These are phyloP conservation scores for Pseudocercospora macadamiae DNA, from an alignment of 2,329 filamentous ascomycete genomes.

Conservation along the genomic window DNA sequence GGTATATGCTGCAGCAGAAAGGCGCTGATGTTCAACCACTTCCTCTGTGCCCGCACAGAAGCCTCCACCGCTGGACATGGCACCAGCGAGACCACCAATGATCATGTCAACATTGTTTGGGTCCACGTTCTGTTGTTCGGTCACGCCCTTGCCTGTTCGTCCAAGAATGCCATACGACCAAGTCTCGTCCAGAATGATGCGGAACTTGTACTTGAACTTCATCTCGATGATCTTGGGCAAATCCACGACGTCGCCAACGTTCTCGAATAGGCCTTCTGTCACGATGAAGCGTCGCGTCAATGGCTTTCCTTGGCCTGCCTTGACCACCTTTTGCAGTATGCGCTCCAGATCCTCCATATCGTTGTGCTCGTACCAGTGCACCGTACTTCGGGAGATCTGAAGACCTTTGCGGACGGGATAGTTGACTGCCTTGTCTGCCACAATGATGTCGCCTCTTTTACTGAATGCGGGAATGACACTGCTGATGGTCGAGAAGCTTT, in stretches of 20 bases:
- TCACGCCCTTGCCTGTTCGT: conserved; percentile 85
- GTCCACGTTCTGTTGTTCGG: conserved; percentile 96
- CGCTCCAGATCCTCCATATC: conserved; percentile 91
- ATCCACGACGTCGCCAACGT: conserved; percentile 80
- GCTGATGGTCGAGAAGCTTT: conserved; percentile 95
- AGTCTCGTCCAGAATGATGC: conserved; percentile 94
- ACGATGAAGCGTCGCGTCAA: conserved; percentile 93
- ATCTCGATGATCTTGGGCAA: conserved; percentile 89
- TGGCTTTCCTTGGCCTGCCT: conserved; percentile 86
- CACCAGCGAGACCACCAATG: conserved; percentile 85
- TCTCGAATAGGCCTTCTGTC: conserved; percentile 93
- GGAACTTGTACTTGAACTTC: conserved; percentile 96
- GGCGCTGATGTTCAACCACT: conserved; percentile 94
- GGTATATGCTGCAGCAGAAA: conserved; percentile 89
- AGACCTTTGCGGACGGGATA: conserved; percentile 93
- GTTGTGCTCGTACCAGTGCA: conserved; percentile 94
- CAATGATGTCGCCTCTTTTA: conserved; percentile 95
- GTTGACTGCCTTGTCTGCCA: conserved; percentile 91
- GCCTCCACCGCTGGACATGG: conserved; percentile 87
- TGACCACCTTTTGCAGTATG: conserved; percentile 80
- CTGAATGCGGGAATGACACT: conserved; percentile 96
- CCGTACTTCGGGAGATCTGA: conserved; percentile 86
- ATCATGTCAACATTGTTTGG: conserved; percentile 95
- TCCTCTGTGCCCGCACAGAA: conserved; percentile 93
- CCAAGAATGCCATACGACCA: conserved; percentile 96